Evolutionary conservation across 352 stramenopile species (phyloP).

Genomic region (Thalassiosira mediterranea): DNA sequence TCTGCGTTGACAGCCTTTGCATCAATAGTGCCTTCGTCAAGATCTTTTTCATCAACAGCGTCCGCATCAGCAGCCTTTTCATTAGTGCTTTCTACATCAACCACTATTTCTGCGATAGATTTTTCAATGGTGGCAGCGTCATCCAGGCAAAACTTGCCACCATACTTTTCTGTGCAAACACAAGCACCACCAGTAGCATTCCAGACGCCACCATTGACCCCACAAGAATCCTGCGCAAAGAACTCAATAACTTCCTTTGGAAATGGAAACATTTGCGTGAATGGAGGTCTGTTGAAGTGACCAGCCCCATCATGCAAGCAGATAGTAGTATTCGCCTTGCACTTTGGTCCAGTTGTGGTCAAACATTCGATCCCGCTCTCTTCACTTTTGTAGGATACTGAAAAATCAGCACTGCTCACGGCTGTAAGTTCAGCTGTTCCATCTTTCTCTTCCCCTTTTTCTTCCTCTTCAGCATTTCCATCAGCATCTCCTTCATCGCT

Average conservation of each 20-base stretch:
- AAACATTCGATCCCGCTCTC: constrained; percentile 27
- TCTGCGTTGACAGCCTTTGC: too few relatives aligned
- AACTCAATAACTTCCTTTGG: constrained; percentile 49
- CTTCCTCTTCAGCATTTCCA: not conserved
- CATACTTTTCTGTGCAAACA: not conserved
- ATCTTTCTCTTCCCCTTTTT: not conserved
- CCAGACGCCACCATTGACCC: constrained; percentile 27
- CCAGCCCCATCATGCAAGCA: constrained; percentile 37
- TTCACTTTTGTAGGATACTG: constrained; percentile 16
- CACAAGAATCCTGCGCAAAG: constrained; percentile 55
- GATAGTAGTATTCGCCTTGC: constrained; percentile 43
- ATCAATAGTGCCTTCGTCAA: too few relatives aligned
- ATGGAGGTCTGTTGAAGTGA: constrained; percentile 61
- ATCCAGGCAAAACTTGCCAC: constrained; percentile 22
- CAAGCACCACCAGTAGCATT: constrained; percentile 3
- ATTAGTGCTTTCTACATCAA: not conserved
- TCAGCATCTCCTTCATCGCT: not conserved
- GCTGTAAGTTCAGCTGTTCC: not conserved
- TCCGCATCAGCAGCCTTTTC: too few relatives aligned
- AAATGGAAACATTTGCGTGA: constrained; percentile 51
- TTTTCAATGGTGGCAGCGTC: not conserved
- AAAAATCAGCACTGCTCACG: too few relatives aligned
- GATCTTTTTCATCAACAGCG: too few relatives aligned
- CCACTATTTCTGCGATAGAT: not conserved
- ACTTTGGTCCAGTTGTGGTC: constrained; percentile 20